Base-by-base conservation (phyloP, 257 asterid species). In the Verbena officinalis region DNA sequence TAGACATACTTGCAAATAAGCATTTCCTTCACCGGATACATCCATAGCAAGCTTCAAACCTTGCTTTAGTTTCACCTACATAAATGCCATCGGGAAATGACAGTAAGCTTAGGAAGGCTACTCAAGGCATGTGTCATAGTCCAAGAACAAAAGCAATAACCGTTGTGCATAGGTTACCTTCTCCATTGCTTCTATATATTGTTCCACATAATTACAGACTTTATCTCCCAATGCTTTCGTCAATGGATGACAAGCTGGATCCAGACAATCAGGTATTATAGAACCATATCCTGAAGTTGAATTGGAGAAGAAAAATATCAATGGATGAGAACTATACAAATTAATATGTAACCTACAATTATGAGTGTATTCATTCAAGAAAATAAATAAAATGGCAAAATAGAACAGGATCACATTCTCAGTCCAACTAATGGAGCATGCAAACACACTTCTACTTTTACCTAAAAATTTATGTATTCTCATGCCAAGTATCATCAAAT, bases 251-350 rank as follows among this genome's bases (percentile, higher is more conserved):
- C 91, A 86, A 75, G 83, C 95, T 48, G 78, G 95, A 68, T 63
- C 83, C 62, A 62, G 80, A 9, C 88, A 85, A 73, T 88, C 95
- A 59, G 99, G 99, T 70, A 94, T 76, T 27, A 84, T 22, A 38
- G 97, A 90, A 71, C 97, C 95, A 84, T 90, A 94, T 63, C 99
- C 99, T 52, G 84, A 84, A 70, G 77, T 95, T 94, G 78, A 64
- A 73, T 59, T 43, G 56, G n/a, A 39, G 22, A 51, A 67, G 62
- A 72, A n/a, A 72, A 22, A 72, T 24, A 43, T 57, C 16, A 58
- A 34, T 9, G 31, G 42, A 33, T 1, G 56, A 7, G 53, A 19
- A 15, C 67, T 27, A n/a, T n/a, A n/a, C 27, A 68, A 22, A 63
- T 21, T n/a, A 16, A 60, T 33, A 19, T 61, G 44, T 56, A 39